Conservation (phyloP, 768 basidiomycete genomes). For the Galerina sulciceps region DNA sequence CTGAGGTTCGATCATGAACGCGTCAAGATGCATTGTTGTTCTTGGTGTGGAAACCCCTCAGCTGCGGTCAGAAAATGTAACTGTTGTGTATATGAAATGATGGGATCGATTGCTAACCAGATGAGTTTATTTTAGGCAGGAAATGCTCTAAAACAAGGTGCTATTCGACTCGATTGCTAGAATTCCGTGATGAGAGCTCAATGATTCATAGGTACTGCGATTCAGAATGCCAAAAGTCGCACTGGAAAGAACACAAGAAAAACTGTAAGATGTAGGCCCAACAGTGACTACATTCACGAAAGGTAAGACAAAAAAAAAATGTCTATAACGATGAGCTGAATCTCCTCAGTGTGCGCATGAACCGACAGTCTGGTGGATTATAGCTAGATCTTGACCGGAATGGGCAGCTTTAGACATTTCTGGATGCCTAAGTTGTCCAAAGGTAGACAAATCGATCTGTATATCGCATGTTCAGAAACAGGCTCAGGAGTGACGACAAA, state of each 20-base stretch:
- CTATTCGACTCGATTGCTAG: background rate
- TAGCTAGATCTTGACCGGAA: too few relatives aligned
- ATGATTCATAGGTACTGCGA: slow-evolving; percentile 19
- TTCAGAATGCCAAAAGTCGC: slow-evolving; percentile 19
- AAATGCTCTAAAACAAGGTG: slow-evolving; percentile 21
- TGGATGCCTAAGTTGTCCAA: too few relatives aligned
- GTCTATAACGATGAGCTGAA: too few relatives aligned
- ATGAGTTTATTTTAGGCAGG: slow-evolving; percentile 12
- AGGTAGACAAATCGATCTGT: too few relatives aligned
- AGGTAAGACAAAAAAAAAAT: too few relatives aligned
- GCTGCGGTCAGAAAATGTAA: slow-evolving; percentile 24
- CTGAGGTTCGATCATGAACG: slow-evolving; percentile 37
- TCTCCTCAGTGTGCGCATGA: too few relatives aligned
- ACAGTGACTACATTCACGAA: too few relatives aligned
- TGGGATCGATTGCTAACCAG: background rate
- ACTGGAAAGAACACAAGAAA: slow-evolving; percentile 22
- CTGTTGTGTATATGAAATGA: background rate
- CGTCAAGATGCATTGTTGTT: slow-evolving; percentile 61
- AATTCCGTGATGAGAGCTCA: too few relatives aligned
- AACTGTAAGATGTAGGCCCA: slow-evolving; percentile 5
- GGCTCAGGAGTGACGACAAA: too few relatives aligned
- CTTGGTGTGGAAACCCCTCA: slow-evolving; percentile 64
- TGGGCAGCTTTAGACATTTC: too few relatives aligned
- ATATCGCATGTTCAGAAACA: too few relatives aligned
- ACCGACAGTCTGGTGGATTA: too few relatives aligned